Evolutionary conservation across 169 alveolate genomes (phyloP).

Genomic region (Cryptosporidium muris): DNA sequence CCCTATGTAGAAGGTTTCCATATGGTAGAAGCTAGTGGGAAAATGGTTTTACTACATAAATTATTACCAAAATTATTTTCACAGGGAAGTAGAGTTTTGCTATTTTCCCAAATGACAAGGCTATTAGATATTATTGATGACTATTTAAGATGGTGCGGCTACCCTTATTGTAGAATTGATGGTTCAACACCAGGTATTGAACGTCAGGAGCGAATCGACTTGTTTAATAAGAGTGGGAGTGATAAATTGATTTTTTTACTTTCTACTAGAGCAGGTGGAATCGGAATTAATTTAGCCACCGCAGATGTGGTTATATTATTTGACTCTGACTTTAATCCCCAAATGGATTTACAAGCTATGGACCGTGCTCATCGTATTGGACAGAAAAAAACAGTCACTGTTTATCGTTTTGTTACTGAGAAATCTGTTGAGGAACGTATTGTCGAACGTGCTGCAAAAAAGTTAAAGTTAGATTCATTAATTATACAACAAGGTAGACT

Average conservation of each 20-base stretch:
- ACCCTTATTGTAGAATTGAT: conserved; percentile 79
- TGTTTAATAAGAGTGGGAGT: conserved; percentile 83
- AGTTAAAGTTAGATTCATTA: conserved; percentile 85
- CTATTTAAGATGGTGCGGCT: conserved; percentile 77
- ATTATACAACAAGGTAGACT: conserved; percentile 84
- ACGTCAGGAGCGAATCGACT: conserved; percentile 81
- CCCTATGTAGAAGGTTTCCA: conserved; percentile 78
- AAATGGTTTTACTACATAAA: conserved; percentile 86
- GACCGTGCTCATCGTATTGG: conserved; percentile 93
- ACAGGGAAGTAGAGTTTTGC: conserved; percentile 85
- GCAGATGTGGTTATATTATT: conserved; percentile 90
- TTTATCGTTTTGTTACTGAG: conserved; percentile 85
- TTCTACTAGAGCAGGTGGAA: conserved; percentile 91
- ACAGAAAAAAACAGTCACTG: conserved; percentile 83
- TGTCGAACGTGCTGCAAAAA: conserved; percentile 85
- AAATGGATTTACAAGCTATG: conserved; percentile 89
- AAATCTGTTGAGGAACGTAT: conserved; percentile 89
- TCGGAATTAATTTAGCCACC: conserved; percentile 89
- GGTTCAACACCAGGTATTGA: conserved; percentile 80
- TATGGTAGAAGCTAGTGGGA: conserved; percentile 86
- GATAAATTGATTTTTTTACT: conserved; percentile 81
- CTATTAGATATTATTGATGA: conserved; percentile 79
- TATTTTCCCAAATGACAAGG: conserved; percentile 84
- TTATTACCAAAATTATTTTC: conserved; percentile 84
- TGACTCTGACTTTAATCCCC: conserved; percentile 91